Evolutionary conservation across 2,329 filamentous ascomycete genomes (phyloP).

Genomic region (Colletotrichum phormii): DNA sequence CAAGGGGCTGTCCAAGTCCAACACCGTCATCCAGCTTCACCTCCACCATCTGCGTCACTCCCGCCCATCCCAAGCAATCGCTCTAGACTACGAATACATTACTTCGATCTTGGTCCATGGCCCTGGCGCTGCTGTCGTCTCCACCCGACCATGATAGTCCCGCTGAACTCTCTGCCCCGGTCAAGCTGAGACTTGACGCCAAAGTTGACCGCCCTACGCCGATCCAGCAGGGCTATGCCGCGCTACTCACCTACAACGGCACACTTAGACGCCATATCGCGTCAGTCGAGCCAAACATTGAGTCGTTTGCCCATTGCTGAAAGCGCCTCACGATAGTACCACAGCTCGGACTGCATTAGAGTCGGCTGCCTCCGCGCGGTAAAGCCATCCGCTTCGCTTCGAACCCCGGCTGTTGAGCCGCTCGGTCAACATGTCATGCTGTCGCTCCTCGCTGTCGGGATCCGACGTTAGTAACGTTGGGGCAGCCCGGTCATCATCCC

Average conservation of each 20-base stretch:
- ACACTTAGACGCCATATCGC: background rate
- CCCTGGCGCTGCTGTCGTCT: background rate
- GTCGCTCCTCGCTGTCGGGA: background rate
- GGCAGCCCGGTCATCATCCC: background rate
- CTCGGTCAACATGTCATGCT: background rate
- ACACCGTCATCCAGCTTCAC: background rate
- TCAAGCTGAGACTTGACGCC: conserved; percentile 18
- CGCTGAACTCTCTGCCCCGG: conserved; percentile 11
- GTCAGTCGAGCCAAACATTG: background rate
- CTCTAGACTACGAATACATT: background rate
- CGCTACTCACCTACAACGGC: background rate
- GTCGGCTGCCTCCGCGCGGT: background rate
- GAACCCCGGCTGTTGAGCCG: background rate
- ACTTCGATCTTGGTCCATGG: conserved; percentile 3
- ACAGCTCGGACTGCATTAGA: background rate
- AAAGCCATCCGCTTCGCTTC: background rate
- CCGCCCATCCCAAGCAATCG: background rate
- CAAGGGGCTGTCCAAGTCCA: background rate
- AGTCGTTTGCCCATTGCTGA: background rate
- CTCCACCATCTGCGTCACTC: background rate
- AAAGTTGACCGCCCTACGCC: background rate
- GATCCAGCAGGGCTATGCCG: conserved; percentile 13
- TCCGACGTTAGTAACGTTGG: background rate
- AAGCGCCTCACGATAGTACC: background rate
- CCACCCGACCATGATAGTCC: conserved; percentile 1